Base-by-base conservation (phyloP, 768 basidiomycete genomes). In the Coprinopsis marcescibilis region DNA sequence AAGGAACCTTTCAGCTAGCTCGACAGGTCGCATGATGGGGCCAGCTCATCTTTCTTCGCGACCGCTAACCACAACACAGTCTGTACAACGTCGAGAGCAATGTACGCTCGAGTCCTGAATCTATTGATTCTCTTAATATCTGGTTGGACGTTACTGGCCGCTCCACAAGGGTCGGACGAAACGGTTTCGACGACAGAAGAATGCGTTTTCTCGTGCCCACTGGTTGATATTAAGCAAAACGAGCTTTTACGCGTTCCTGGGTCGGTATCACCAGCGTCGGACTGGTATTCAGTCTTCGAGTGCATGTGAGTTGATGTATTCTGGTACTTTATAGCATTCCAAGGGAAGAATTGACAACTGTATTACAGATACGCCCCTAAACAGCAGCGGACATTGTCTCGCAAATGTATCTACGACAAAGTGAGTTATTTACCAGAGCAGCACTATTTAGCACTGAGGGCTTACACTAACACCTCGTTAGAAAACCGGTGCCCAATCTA, bases 261-360 rank as follows among this genome's bases (percentile, higher is more conserved):
- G 50, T 2, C 41, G 46, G 15, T 14, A 10, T 44, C 17, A 32
- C 46, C 0, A 33, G 52, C 12, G 55, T 51, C 42, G 13, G 43
- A 56, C 12, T 52, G 42, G 15, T 56, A 58, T 49, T 52, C 57
- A 2, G 49, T 58, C 8, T 58, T 58, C 34, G 53, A 56, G 43
- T 58, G 57, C 49, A 38, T 54, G 55, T 58, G 34, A 48, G 57
- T 44, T 19, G 14, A 12, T n/a, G 30, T 38, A 0, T 24, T 20
- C 14, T 43, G 14, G 6, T 11, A 20, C 1, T 21, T 10, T 17
- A 47, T 27, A 48, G 46, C 12, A 13, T 19, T n/a, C n/a, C n/a
- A n/a, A n/a, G n/a, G n/a, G n/a, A n/a, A n/a, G n/a, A n/a, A n/a
- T 40, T 14, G 14, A n/a, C 14, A 15, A 10, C 27, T n/a, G 19